Base-by-base conservation (phyloP, 106 monocot genomes). In the Hemerocallis citrina region DNA sequence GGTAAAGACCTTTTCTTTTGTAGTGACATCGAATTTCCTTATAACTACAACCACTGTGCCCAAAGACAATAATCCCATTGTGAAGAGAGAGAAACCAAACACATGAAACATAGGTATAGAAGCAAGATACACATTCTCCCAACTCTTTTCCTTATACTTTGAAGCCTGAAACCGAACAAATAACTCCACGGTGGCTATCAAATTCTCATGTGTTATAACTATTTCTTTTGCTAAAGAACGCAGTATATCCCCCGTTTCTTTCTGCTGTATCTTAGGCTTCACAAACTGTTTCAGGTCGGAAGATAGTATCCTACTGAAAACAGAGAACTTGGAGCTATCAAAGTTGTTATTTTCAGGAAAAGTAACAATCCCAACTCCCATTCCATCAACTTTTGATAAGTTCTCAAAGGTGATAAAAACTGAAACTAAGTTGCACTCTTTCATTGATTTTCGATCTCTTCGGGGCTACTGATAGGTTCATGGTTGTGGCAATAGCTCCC, bases 41-140 rank as follows among this genome's bases (percentile, higher is more conserved):
- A 92, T 81, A 4, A 85, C 84, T 37, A 92, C 81, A 11, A 92
- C 63, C 15, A 11, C 74, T 0, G 87, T 43, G 0, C 92, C 92
- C 56, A 87, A 44, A 11, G 78, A 73, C 4, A 84, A 65, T 20
- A 87, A 68, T 6, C 88, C 92, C 4, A 79, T 66, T 8, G 71
- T 51, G 48, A 92, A 85, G 9, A 88, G 78, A 0, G 84, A 77
- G 4, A 92, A 55, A 0, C 92, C 92, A 27, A 81, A 87, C 2
- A 92, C 69, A 41, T 92, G 92, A 25, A 92, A 92, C 92, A 92
- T 92, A 0, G 92, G 92, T 7, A 92, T 12, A 0, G 63, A 67
- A 12, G 81, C 75, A 6, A 92, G 81, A 57, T 81, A 92, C 34
- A 92, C 88, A 36, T 88, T 84, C 38, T 76, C 59, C 50, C 56